Percentiles rank a stretch among this genome's conserved stretches.
Evolutionary conservation across 768 basidiomycete species (phyloP).

Genomic region (Calocybe gangraenosa): DNA sequence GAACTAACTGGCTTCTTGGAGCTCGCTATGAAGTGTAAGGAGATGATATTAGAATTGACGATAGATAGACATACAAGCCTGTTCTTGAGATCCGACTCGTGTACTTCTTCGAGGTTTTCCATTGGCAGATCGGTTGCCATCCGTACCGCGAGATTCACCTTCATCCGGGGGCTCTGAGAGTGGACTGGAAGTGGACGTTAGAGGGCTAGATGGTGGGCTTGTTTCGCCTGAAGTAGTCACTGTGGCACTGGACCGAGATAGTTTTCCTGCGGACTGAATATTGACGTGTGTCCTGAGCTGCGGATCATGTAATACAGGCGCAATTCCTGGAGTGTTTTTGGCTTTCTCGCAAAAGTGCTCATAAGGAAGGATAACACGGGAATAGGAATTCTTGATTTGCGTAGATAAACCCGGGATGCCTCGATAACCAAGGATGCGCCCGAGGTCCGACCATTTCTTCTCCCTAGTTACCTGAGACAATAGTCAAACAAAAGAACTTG

Average conservation of each 20-base stretch:
- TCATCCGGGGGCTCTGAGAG: conserved; percentile 82
- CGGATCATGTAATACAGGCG: conserved; percentile 42
- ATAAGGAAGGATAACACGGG: conserved; percentile 91
- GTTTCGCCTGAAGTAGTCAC: conserved; percentile 36
- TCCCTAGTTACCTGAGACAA: conserved; percentile 65
- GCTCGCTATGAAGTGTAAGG: conserved; percentile 21
- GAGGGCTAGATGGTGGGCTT: conserved; percentile 68
- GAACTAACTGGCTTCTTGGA: conserved; percentile 30
- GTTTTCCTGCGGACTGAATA: conserved; percentile 36
- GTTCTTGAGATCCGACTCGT: conserved; percentile 51
- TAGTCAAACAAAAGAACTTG: conserved; percentile 8
- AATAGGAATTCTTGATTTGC: conserved; percentile 88
- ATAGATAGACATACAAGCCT: conserved; percentile 30
- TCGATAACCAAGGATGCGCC: conserved; percentile 77
- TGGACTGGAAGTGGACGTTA: conserved; percentile 74
- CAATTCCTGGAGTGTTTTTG: conserved; percentile 54
- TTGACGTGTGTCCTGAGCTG: conserved; percentile 51
- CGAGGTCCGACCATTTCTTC: conserved; percentile 88
- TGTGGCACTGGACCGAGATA: conserved; percentile 35
- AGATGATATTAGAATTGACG: conserved; percentile 7
- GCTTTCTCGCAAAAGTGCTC: conserved; percentile 84
- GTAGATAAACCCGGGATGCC: conserved; percentile 79
- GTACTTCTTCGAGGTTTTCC: conserved; percentile 47
- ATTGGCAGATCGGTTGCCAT: conserved; percentile 36
- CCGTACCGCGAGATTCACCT: conserved; percentile 54